Base-by-base conservation (phyloP, 2,329 filamentous ascomycete genomes). In the Eutypa lata region DNA sequence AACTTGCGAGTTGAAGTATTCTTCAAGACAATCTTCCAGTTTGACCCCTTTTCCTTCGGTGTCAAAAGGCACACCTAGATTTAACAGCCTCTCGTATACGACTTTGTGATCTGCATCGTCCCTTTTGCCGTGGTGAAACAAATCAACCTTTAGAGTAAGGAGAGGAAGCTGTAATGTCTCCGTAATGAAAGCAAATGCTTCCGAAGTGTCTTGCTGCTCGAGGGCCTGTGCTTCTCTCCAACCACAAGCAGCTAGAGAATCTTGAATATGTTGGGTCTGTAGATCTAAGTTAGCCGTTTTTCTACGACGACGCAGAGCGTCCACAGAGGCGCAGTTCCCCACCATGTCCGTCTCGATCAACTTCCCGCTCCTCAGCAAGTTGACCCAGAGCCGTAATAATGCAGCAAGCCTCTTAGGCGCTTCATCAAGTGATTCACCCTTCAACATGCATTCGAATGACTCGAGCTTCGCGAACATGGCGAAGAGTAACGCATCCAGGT, bases 121-220 rank as follows among this genome's bases (percentile, higher is more conserved):
- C 56, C 90, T 88, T 65, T 90, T 91, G 14, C 93, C 94, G 22
- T 91, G 89, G 65, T 97, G 94, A 61, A 93, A 97, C 14, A 97
- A 85, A 66, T 97, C 92, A 76, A 97, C 93, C 67, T 96, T 95
- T 37, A 97, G 73, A 0, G 92, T 92, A 24, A 97, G 80, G 2
- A 97, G 78, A 7, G 94, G 94, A 16, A 97, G 73, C 62, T 96
- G 87, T 19, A 99, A 79, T 21, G 88, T 91, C 60, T 91, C 92
- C 0, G 93, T 96, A 58, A 99, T 91, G 68, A 97, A 97, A 0
- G 87, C 90, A 67, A 97, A 97, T 1, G 92, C 92, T 71, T 99
- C 94, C 0, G 94, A 97, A 0, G 91, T 90, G 70, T 99, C 94
- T 71, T 99, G 94, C 66, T 97, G 94, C 61, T 86, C 82, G n/a